Base-by-base conservation (phyloP, 2,329 filamentous ascomycete species). In the Fusarium nelsonii region DNA sequence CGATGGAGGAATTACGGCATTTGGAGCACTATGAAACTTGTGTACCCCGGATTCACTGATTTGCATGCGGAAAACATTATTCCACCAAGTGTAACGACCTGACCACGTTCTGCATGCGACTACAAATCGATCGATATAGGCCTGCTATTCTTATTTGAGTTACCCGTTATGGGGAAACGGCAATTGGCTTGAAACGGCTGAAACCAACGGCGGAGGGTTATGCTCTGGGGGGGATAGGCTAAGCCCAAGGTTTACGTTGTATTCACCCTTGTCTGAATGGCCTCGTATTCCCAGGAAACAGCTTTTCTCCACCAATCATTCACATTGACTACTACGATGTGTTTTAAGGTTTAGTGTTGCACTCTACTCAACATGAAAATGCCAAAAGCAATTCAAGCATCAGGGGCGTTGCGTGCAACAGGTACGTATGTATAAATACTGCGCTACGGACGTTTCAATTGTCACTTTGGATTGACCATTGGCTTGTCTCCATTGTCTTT, bases 271-370 rank as follows among this genome's bases (percentile, higher is more conserved):
- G 28, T 20, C n/a, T 12, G 9, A 50, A 11, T 33, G 18, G 16
- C 44, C 40, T 65, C 52, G 45, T 41, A 16, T 52, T 46, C 26
- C 39, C 20, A 12, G 30, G 23, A n/a, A 41, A n/a, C 6, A 11
- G 6, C 12, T 18, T 44, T 67, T 67, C n/a, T 70, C 66, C 66
- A 67, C 66, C 66, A 67, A 70, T 69, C 54, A 53, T 7, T 11
- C 9, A 15, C 9, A 30, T 8, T 4, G 12, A 10, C 32, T 15
- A 6, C 18, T 8, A 11, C 30, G 8, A 15, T 12, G 8, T 10
- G 20, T 37, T 44, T 36, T 65, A 45, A 26, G 32, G 36, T 54
- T 34, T 54, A 49, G 11, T 39, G 28, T 23, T 43, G 34, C 16
- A 53, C 28, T 56, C 14, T 40, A 32, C 6, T 30, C 3, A 26